Evolutionary conservation across 805 yeast species (phyloP), one percentile per base, ranked within the genome.

Genomic region (Dipodascopsis uninucleata): DNA sequence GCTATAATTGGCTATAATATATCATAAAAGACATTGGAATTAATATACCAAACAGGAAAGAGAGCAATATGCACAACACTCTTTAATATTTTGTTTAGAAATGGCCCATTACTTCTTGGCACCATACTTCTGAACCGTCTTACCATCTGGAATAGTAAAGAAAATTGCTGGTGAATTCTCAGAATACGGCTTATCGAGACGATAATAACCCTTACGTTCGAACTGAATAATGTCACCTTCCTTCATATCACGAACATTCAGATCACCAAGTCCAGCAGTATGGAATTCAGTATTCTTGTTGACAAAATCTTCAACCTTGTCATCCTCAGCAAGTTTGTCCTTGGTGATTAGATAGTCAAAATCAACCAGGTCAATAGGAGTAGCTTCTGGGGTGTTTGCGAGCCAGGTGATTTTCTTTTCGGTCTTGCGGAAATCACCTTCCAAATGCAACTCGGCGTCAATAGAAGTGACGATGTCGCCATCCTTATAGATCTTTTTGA

Each of bases 361-460:
- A 67, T 86, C 96, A 52, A 85, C 85, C 54, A 90, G 74, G 45
- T 85, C 89, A 57, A 85, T 86, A 38, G 77, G 72, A 45, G 78
- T 80, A 53, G 74, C 76, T 60, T 86, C 89, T 22, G 69, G 71
- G 36, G 95, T 81, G 60, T 82, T 80, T 44, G 96, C 93, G 63
- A 90, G 76, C 97, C 97, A 90, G 37, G 96, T 89, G 50, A 90
- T 67, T 69, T 90, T 90, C 79, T 87, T 87, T 57, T 86, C 85
- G 41, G 97, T 90, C 72, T 88, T 90, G 70, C 85, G 83, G 86
- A 89, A 90, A 66, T 90, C 97, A 70, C 97, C 97, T 56, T 85
- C 96, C 62, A 90, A 76, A 67, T 90, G 83, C 59, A 90, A 73
- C 58, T 79, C 82, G 45, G 87, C 96, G 42, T 78, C 82, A 51